These are phyloP conservation scores for Saprolegnia diclina DNA, from an alignment of 352 stramenopile genomes.

Conservation along the genomic window DNA sequence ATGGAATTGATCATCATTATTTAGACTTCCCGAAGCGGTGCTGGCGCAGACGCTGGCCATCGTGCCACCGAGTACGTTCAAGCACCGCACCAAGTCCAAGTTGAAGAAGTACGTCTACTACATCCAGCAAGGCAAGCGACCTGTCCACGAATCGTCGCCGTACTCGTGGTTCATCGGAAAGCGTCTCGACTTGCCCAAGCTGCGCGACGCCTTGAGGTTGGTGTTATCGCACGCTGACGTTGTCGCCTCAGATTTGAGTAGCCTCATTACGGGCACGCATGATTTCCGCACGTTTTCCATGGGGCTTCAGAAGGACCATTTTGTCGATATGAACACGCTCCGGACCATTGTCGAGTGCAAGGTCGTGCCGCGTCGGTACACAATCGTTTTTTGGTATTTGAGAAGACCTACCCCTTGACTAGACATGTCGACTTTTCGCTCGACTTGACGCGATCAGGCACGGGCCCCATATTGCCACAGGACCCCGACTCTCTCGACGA, in stretches of 20 bases:
- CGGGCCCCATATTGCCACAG: slow-evolving; percentile 41
- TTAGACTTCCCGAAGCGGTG: slow-evolving; percentile 30
- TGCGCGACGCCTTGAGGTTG: slow-evolving; percentile 61
- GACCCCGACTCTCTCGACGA: slow-evolving; percentile 35
- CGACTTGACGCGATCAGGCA: slow-evolving; percentile 47
- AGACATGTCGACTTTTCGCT: slow-evolving; percentile 73
- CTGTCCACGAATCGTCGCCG: slow-evolving; percentile 58
- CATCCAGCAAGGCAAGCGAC: slow-evolving; percentile 73
- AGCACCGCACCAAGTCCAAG: slow-evolving; percentile 61
- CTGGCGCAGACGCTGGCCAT: slow-evolving; percentile 43
- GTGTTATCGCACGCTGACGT: neutral
- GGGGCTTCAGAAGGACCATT: slow-evolving; percentile 54
- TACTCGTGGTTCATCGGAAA: slow-evolving; percentile 82
- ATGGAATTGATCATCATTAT: slow-evolving; percentile 26
- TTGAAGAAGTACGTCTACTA: slow-evolving; percentile 90
- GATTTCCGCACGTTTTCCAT: slow-evolving; percentile 82
- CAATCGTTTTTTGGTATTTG: neutral
- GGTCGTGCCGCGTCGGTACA: slow-evolving; percentile 56
- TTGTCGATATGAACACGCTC: slow-evolving; percentile 54
- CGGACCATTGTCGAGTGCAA: slow-evolving; percentile 59
- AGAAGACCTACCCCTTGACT: neutral
- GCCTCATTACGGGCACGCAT: slow-evolving; percentile 56
- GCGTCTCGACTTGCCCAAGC: slow-evolving; percentile 47
- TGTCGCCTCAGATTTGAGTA: slow-evolving; percentile 25
- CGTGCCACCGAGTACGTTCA: slow-evolving; percentile 32